Conservation (phyloP, 2,329 filamentous ascomycete genomes). For the Sporothrix humicola region DNA sequence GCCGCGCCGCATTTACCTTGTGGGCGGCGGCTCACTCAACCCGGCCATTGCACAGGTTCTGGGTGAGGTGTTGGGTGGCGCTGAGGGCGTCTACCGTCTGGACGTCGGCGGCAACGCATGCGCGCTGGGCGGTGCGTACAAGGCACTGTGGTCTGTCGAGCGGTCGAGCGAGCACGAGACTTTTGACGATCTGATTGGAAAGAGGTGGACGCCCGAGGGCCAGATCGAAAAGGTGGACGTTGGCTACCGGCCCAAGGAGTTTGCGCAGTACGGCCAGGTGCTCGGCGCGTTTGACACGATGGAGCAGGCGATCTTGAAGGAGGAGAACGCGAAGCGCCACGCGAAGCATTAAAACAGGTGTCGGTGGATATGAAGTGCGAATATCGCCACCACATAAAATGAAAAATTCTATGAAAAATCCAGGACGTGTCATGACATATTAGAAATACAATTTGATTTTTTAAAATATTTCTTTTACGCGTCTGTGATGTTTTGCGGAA, state of each 20-base stretch:
- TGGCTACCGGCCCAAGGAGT: slow-evolving; percentile 77
- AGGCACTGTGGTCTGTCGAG: slow-evolving; percentile 91
- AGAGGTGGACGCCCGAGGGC: slow-evolving; percentile 82
- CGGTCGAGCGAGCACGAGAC: slow-evolving; percentile 66
- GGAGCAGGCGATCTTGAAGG: slow-evolving; percentile 68
- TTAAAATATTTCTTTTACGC: background rate
- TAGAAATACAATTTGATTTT: slow-evolving; percentile 1
- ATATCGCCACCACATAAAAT: no score
- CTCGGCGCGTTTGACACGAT: slow-evolving; percentile 77
- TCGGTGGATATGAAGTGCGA: background rate
- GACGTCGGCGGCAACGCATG: slow-evolving; percentile 96
- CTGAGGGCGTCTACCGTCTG: slow-evolving; percentile 88
- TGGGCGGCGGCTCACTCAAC: slow-evolving; percentile 90
- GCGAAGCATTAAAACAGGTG: slow-evolving; percentile 35
- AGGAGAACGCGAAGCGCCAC: slow-evolving; percentile 40
- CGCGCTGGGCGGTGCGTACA: slow-evolving; percentile 91
- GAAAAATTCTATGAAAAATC: background rate
- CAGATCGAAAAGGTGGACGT: slow-evolving; percentile 82
- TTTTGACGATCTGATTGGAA: slow-evolving; percentile 86
- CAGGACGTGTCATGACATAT: background rate
- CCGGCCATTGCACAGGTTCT: slow-evolving; percentile 83
- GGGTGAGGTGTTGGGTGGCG: slow-evolving; percentile 85
- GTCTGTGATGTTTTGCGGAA: background rate
- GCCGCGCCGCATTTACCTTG: slow-evolving; percentile 88
- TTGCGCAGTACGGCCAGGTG: slow-evolving; percentile 77